phyloP scores from a whole-genome alignment of 768 basidiomycete species.

The Tricholoma saponaceum region DNA sequence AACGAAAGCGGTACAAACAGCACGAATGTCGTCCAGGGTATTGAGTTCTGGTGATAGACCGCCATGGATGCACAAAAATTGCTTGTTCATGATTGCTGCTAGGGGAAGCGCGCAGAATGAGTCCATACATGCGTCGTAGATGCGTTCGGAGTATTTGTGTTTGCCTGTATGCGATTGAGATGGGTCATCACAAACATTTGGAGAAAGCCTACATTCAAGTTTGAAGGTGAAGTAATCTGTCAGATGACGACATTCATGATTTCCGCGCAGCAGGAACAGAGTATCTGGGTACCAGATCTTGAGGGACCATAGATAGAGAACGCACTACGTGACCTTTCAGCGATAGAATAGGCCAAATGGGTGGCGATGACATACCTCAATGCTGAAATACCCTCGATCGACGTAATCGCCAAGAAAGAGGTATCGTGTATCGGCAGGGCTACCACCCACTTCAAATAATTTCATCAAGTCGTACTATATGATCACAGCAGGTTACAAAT shows the following conservation, averaged over 20 bases:
- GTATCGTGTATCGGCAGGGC: conserved; percentile 90
- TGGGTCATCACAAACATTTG: conserved; percentile 1
- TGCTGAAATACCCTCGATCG: conserved; percentile 90
- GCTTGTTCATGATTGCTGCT: conserved; percentile 99
- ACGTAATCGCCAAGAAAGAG: conserved; percentile 93
- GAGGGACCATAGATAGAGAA: conserved; percentile 94
- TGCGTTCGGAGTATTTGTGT: conserved; percentile 95
- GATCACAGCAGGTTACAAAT: conserved; percentile 3
- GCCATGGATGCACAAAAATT: conserved; percentile 98
- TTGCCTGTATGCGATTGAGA: conserved; percentile 57
- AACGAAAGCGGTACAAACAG: conserved; percentile 44
- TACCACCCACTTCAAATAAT: conserved; percentile 90
- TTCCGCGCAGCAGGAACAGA: conserved; percentile 93
- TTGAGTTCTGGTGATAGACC: conserved; percentile 94
- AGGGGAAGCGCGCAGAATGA: conserved; percentile 94
- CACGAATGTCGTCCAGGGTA: conserved; percentile 91
- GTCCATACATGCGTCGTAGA: conserved; percentile 98
- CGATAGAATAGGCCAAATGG: conserved; percentile 4
- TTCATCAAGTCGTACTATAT: conserved; percentile 90
- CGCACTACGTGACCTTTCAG: conserved; percentile 60
- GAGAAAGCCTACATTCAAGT: conserved; percentile 77
- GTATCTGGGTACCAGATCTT: conserved; percentile 99
- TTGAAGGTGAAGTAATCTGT: conserved; percentile 99
- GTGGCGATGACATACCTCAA: conserved; percentile 54
- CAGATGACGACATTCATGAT: conserved; percentile 97